Percentiles rank a stretch among this genome's conserved stretches.
phyloP scores from a whole-genome alignment of 2,329 filamentous ascomycete genomes.

The Verticillium longisporum region DNA sequence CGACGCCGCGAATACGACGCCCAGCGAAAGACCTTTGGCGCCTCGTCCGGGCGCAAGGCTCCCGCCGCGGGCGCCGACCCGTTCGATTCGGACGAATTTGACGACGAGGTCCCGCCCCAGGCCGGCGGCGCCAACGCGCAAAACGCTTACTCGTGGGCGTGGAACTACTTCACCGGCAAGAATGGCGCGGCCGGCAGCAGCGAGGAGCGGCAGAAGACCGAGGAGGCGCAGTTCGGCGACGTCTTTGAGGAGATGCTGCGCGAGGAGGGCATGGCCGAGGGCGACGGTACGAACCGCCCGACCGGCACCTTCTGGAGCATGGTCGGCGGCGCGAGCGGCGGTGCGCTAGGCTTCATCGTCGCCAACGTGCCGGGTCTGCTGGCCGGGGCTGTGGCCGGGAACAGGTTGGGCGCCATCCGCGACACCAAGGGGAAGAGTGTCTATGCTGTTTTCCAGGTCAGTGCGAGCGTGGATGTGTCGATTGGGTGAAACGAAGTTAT shows the following conservation, averaged over 20 bases:
- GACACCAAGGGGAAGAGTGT: constrained; percentile 94
- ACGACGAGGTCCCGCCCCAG: constrained; percentile 10
- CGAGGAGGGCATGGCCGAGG: constrained; percentile 76
- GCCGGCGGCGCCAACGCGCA: constrained; percentile 22
- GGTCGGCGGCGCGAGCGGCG: constrained; percentile 79
- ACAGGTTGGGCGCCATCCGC: constrained; percentile 80
- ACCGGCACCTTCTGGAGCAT: constrained; percentile 81
- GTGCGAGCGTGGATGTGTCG: constrained; percentile 13
- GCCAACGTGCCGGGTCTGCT: constrained; percentile 85
- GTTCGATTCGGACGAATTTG: constrained; percentile 30
- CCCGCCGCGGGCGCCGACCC: constrained; percentile 29
- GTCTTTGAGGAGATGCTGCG: constrained; percentile 87
- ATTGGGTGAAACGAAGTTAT: background rate
- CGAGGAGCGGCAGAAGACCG: constrained; percentile 45
- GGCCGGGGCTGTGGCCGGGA: constrained; percentile 87
- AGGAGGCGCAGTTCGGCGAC: constrained; percentile 79
- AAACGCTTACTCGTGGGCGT: constrained; percentile 70
- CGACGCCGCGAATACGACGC: constrained; percentile 81
- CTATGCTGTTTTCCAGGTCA: constrained; percentile 73
- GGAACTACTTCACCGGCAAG: constrained; percentile 47
- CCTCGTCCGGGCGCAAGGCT: constrained; percentile 22
- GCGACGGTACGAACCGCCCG: constrained; percentile 46
- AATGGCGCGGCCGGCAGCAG: constrained; percentile 27
- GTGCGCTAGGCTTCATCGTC: constrained; percentile 88
- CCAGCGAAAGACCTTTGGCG: constrained; percentile 55